These are phyloP conservation scores for Biscogniauxia mediterranea DNA, from an alignment of 2,329 filamentous ascomycete species.

Conservation along the genomic window DNA sequence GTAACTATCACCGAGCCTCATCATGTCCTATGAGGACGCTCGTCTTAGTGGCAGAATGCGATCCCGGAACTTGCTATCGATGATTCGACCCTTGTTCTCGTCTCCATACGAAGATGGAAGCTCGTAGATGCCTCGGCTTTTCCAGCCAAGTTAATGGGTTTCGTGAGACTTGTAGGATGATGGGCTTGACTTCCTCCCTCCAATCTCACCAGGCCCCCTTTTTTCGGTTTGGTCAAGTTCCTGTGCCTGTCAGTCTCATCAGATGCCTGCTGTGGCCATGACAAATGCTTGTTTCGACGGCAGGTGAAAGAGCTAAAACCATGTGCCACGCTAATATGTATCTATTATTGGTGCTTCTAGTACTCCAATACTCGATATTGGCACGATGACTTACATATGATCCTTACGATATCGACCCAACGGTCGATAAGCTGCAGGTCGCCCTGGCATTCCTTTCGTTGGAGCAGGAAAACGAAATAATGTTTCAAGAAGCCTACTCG, in stretches of 20 bases:
- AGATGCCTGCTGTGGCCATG: neutral
- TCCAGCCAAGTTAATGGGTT: conserved; percentile 3
- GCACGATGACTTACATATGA: conserved; percentile 10
- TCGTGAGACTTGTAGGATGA: conserved; percentile 12
- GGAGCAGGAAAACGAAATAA: conserved; percentile 5
- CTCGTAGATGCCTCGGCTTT: conserved; percentile 11
- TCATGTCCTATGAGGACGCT: neutral
- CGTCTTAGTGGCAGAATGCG: neutral
- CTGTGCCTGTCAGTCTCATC: conserved; percentile 20
- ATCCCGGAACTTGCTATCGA: neutral
- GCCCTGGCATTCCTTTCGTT: neutral
- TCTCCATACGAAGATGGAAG: conserved; percentile 10
- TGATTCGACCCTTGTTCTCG: neutral
- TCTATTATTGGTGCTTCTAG: conserved; percentile 14
- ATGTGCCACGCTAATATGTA: conserved; percentile 8
- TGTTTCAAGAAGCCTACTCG: conserved; percentile 11
- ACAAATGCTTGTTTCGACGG: neutral
- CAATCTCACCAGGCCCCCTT: conserved; percentile 8
- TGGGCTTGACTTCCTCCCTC: conserved; percentile 10
- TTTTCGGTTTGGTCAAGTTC: conserved; percentile 4
- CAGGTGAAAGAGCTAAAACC: neutral
- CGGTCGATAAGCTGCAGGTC: neutral
- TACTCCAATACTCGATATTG: conserved; percentile 5
- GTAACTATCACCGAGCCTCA: neutral
- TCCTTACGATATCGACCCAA: neutral